These are phyloP conservation scores for Aquilaria malaccensis DNA, from an alignment of 345 rosid species.

Conservation along the genomic window DNA sequence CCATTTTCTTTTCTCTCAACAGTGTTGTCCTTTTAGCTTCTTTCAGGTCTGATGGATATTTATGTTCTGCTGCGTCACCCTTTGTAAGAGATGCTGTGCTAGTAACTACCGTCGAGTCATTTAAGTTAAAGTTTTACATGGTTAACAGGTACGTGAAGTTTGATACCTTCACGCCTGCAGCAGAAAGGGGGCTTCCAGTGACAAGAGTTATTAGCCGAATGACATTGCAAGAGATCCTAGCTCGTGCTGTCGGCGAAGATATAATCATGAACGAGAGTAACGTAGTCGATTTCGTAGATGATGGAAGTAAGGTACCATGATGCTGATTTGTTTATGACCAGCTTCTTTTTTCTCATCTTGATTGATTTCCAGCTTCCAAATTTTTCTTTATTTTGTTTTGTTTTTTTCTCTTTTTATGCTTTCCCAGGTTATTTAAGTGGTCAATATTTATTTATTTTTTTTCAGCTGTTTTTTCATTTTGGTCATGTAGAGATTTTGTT, in stretches of 20 bases:
- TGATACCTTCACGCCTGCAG: conserved; percentile 95
- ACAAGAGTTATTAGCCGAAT: conserved; percentile 88
- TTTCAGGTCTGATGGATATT: too few species aligned
- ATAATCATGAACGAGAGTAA: conserved; percentile 67
- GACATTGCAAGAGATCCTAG: conserved; percentile 82
- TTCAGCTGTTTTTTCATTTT: not conserved
- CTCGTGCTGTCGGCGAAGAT: conserved; percentile 76
- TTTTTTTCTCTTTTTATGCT: conserved; percentile 1
- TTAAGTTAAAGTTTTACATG: conserved; percentile 11
- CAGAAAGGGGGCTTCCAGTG: conserved; percentile 78
- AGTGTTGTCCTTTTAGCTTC: too few species aligned
- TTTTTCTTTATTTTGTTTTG: not conserved
- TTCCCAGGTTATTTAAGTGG: conserved; percentile 5
- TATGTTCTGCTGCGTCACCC: too few species aligned
- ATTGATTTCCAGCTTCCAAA: not conserved
- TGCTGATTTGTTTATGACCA: conserved; percentile 6
- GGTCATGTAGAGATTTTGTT: conserved; percentile 2
- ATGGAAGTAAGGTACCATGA: conserved; percentile 59
- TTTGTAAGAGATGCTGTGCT: too few species aligned
- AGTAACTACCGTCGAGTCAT: too few species aligned
- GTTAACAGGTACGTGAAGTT: conserved; percentile 78
- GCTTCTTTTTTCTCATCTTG: not conserved
- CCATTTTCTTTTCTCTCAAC: too few species aligned
- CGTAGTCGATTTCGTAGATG: conserved; percentile 76
- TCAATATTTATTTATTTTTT: not conserved